Conservation (phyloP, 2,329 filamentous ascomycete genomes). For the Neurospora sp. region DNA sequence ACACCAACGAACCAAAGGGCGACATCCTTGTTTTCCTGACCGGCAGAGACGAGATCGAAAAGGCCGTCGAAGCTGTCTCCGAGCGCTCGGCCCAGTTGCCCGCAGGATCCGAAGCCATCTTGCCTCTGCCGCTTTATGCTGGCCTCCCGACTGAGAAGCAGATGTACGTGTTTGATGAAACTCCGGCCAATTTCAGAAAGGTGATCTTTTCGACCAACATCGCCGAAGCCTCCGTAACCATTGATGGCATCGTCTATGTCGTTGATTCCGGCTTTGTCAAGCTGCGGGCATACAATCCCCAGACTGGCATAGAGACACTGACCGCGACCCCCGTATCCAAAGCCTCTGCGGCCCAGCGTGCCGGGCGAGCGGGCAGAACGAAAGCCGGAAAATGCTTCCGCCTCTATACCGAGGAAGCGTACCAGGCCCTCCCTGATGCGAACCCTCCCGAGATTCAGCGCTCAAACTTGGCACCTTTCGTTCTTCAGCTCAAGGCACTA, state of each 20-base stretch:
- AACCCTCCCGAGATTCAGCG: constrained; percentile 87
- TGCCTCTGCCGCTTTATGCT: constrained; percentile 75
- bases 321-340: constrained; percentile 76
- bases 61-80: constrained; percentile 65
- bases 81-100: constrained; percentile 59
- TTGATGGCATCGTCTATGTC: constrained; percentile 84
- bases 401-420: constrained; percentile 73
- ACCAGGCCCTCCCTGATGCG: constrained; percentile 53
- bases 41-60: constrained; percentile 86
- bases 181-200: constrained; percentile 74
- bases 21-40: constrained; percentile 90
- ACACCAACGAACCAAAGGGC: constrained; percentile 67
- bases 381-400: constrained; percentile 89
- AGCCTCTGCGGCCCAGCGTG: constrained; percentile 84
- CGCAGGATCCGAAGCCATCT: constrained; percentile 46
- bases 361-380: constrained; percentile 82
- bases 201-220: constrained; percentile 94
- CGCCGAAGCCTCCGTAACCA: constrained; percentile 90
- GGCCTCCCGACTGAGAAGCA: constrained; percentile 85
- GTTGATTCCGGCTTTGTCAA: constrained; percentile 89
- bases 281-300: constrained; percentile 73
- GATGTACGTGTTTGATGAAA: constrained; percentile 85
- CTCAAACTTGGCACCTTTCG: constrained; percentile 76
- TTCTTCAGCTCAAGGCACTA: constrained; percentile 87
- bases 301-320: constrained; percentile 77